Evolutionary conservation across 2,329 filamentous ascomycete genomes (phyloP), one percentile per base, ranked within the genome.

Genomic region (Aspergillus viridinutans): DNA sequence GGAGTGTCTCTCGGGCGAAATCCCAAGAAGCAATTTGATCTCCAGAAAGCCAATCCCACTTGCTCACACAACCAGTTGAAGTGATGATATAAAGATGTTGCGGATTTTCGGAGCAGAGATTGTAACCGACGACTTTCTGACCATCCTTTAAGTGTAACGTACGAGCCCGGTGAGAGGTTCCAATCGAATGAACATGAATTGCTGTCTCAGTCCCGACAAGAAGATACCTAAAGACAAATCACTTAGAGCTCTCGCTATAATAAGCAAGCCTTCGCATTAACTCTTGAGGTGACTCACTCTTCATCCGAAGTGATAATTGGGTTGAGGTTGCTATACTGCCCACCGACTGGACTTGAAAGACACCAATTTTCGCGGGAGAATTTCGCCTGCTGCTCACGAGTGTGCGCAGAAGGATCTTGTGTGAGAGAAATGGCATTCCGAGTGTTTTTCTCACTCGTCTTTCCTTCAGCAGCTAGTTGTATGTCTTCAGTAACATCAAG

Each of bases 131-230:
- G 23, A 87, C 75, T 10, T 69, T 72, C 23, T 78, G 72, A 65
- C 74, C 69, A 64, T 78, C 62, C n/a, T 75, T 72, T 28, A 87
- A 61, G 12, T 83, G 77, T 50, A 97, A 87, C 55, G 86, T 85
- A 63, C 90, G 86, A 49, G 90, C 80, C 23, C 95, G 83, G 51
- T 95, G 83, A 1, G 94, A 97, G 54, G 91, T 92, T 61, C 84
- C 80, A 29, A 90, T 85, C 1, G 90, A 89, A 74, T 94, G 96
- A 26, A 96, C 82, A 70, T 92, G 89, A 54, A 97, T 80, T 9
- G 88, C 87, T 28, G 84, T 87, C 58, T 86, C 83, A 67, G 90
- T 90, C 32, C 88, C 84, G 55, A 96, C 73, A 56, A 97, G 86
- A 42, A 97, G 72, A 73, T 88, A 83, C 69, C 90, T 91, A 40